Evolutionary conservation across 805 yeast genomes (phyloP).

Genomic region (Tetrapisispora pingtungensis): DNA sequence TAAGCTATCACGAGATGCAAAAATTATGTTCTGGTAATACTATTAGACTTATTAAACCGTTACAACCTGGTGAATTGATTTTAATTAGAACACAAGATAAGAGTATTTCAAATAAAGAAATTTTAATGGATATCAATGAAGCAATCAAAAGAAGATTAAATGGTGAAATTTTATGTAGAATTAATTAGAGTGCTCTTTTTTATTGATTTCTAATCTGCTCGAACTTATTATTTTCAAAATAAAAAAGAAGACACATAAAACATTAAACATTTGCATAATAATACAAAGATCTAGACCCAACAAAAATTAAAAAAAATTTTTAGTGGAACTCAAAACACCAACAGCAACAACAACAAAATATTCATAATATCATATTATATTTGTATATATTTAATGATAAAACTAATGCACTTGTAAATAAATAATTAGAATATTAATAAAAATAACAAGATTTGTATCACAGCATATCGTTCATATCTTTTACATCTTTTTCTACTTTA

Average conservation of each 20-base stretch:
- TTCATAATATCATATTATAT: background rate
- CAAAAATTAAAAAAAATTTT: too few relatives aligned
- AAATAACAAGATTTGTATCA: too few relatives aligned
- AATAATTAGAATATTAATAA: background rate
- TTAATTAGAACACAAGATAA: constrained; percentile 46
- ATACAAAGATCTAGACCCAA: too few relatives aligned
- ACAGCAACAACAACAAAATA: too few relatives aligned
- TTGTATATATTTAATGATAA: background rate
- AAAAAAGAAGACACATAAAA: too few relatives aligned
- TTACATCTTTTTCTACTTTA: constrained; percentile 50
- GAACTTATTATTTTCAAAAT: too few relatives aligned
- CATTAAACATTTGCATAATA: too few relatives aligned
- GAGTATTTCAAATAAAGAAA: constrained; percentile 13
- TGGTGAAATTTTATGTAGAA: constrained; percentile 79
- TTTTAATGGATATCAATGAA: constrained; percentile 67
- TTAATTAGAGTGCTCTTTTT: constrained; percentile 30
- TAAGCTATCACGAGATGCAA: constrained; percentile 53
- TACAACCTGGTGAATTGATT: constrained; percentile 83
- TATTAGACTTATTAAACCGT: constrained; percentile 66
- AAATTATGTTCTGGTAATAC: constrained; percentile 67
- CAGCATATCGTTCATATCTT: constrained; percentile 36
- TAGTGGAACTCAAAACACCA: too few relatives aligned
- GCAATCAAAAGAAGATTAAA: constrained; percentile 61
- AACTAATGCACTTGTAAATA: background rate
- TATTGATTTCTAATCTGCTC: too few relatives aligned